phyloP scores from a whole-genome alignment of 768 basidiomycete species.

The Pleurotus djamor region DNA sequence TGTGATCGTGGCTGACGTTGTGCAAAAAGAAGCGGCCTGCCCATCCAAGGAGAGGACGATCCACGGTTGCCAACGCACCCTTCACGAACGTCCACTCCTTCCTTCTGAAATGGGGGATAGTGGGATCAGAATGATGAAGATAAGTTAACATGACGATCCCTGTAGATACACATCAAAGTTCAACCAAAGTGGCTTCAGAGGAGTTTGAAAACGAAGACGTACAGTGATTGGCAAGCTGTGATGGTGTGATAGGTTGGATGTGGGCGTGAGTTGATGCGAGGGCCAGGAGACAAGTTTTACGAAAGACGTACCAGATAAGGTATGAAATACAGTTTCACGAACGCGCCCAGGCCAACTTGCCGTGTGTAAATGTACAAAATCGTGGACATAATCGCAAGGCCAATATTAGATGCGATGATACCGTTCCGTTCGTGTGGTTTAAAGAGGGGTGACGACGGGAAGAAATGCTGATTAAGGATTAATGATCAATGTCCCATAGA shows the following conservation, averaged over 20 bases:
- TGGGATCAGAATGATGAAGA: slow-evolving; percentile 59
- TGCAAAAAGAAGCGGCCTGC: slow-evolving; percentile 60
- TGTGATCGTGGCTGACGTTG: slow-evolving; percentile 42
- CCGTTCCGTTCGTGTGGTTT: slow-evolving; percentile 42
- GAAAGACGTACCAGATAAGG: slow-evolving; percentile 44
- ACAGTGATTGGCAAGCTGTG: slow-evolving; percentile 42
- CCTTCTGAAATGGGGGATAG: slow-evolving; percentile 54
- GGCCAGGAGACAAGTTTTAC: neutral
- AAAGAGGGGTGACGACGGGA: slow-evolving; percentile 48
- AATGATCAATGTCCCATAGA: neutral
- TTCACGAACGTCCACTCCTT: slow-evolving; percentile 54
- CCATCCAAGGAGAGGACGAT: slow-evolving; percentile 56
- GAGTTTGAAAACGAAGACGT: neutral
- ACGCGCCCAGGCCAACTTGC: slow-evolving; percentile 32
- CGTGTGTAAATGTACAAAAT: slow-evolving; percentile 36
- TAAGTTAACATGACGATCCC: slow-evolving; percentile 64
- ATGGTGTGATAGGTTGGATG: slow-evolving; percentile 3
- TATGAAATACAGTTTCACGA: slow-evolving; percentile 44
- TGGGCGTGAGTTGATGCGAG: too few species aligned
- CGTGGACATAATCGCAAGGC: slow-evolving; percentile 37
- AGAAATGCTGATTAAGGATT: slow-evolving; percentile 38
- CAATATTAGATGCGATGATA: slow-evolving; percentile 49
- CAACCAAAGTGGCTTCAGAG: neutral
- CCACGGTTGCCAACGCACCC: slow-evolving; percentile 55
- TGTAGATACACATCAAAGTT: slow-evolving; percentile 20